Base-by-base conservation (phyloP, 108 stramenopile genomes). In the Skeletonema grethae region DNA sequence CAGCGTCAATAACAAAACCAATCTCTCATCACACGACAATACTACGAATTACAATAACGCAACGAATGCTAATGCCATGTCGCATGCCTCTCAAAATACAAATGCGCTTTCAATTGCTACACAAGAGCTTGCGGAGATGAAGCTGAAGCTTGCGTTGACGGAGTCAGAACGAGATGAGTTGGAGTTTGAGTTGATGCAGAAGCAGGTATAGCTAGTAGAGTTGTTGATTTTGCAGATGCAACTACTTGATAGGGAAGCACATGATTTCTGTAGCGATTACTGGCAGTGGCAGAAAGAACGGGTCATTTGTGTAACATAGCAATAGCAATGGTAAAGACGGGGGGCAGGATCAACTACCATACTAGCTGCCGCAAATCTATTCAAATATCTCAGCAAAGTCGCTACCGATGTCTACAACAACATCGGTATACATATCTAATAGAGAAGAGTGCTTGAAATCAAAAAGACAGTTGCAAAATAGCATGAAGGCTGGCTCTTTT, bases 91-190 rank as follows among this genome's bases (percentile, higher is more conserved):
- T 34, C 60, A 60, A 20, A 53, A 53, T 53, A 53, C 50, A 20
- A 53, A 53, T 53, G 50, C 50, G 7, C 50, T 79, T 29, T 70
- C 69, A 1, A 36, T 55, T 8, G 71, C 79, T 9, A 43, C 64
- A 29, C 63, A 76, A 43, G 70, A 72, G 46, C 57, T 81, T 20
- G 69, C 70, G 1, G 76, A 76, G 41, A 31, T 53, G 57, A 71
- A 65, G 55, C 75, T 77, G 10, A 76, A 57, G 38, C 64, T 81
- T 22, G 80, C 80, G 9, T n/a, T 81, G 57, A 61, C 64, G 12
- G 75, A 81, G 63, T 63, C 75, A 7, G 70, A 81, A 56, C 43
- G 75, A 38, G 80, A 81, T 29, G 80, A 81, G 70, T 53, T 81
- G 29, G 80, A 81, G 55, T 76, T 81, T 64, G 45, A 67, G 36